Base-by-base conservation (phyloP, 2,329 filamentous ascomycete species). In the Aspergillus melleus region DNA sequence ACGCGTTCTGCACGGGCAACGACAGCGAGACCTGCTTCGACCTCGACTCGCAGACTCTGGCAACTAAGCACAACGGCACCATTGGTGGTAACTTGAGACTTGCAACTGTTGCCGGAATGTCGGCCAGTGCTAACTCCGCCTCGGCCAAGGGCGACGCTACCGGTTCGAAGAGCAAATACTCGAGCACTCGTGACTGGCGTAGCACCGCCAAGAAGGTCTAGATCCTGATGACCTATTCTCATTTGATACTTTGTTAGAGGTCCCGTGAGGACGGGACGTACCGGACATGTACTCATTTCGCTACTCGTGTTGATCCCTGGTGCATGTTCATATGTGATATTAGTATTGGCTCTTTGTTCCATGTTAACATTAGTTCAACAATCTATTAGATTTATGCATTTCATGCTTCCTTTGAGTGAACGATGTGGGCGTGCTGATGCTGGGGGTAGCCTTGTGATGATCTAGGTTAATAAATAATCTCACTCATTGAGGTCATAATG, bases 1-100 rank as follows among this genome's bases (percentile, higher is more conserved):
- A 61, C 46, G 46, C 59, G 2, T 44, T 61, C 36, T 61, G 59
- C 46, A 36, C 32, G n/a, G 46, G 24, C 24, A 14, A 16, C 8
- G 30, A 49, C n/a, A 49, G 3, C 16, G 57, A 55, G 20, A 14
- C 53, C 26, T 61, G 59, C 55, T 61, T 61, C 24, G 59, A 61
- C 14, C 6, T 61, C 9, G 55, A 61, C 36, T 42, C 36, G 36
- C 36, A 42, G 36, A n/a, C 36, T 14, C 14, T 42, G 14, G 14
- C 36, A 1, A n/a, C 36, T 14, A 6, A 8, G 36, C n/a, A n/a
- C 36, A 42, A 42, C 36, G 16, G 36, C 36, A 42, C 36, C 16
- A 16, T 42, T n/a, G 36, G 36, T 4, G 36, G 36, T 8, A 42
- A n/a, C 36, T 8, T n/a, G 5, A 1, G 36, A 8, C 36, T 42